Percentiles rank a stretch among this genome's conserved stretches.
phyloP scores from a whole-genome alignment of 2,329 filamentous ascomycete genomes.

The Hymenoscyphus linearis region DNA sequence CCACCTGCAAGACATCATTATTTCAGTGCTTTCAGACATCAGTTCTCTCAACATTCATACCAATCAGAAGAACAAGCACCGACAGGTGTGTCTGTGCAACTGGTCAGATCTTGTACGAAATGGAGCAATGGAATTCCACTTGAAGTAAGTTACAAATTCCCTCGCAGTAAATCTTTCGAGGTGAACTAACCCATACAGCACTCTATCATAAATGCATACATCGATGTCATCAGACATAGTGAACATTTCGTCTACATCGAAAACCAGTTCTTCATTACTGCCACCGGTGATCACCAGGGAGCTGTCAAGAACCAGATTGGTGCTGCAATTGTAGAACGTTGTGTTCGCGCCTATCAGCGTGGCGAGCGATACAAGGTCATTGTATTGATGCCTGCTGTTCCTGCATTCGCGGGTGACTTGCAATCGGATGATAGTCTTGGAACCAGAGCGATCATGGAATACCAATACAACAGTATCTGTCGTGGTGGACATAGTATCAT shows the following conservation, averaged over 20 bases:
- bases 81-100: conserved; percentile 30
- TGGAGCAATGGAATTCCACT: conserved; percentile 56
- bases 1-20: not conserved
- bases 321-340: conserved; percentile 71
- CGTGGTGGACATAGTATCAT: conserved; percentile 74
- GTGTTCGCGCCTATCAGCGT: conserved; percentile 62
- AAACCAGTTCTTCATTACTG: conserved; percentile 84
- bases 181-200: conserved; percentile 40
- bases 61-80: not conserved
- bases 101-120: conserved; percentile 42
- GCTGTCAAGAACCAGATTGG: conserved; percentile 76
- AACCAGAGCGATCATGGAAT: conserved; percentile 83
- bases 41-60: not conserved
- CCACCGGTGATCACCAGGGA: conserved; percentile 62
- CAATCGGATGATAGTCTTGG: conserved; percentile 66
- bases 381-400: conserved; percentile 73
- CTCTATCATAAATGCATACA: conserved; percentile 83
- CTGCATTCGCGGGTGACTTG: conserved; percentile 77
- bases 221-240: conserved; percentile 62
- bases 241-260: conserved; percentile 76
- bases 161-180: not conserved
- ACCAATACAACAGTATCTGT: conserved; percentile 76
- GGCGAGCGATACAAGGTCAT: conserved; percentile 68
- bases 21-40: conserved; percentile 1
- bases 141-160: conserved; percentile 38